Evolutionary conservation across 805 yeast species (phyloP).

Genomic region (Myxozyma melibiosi): DNA sequence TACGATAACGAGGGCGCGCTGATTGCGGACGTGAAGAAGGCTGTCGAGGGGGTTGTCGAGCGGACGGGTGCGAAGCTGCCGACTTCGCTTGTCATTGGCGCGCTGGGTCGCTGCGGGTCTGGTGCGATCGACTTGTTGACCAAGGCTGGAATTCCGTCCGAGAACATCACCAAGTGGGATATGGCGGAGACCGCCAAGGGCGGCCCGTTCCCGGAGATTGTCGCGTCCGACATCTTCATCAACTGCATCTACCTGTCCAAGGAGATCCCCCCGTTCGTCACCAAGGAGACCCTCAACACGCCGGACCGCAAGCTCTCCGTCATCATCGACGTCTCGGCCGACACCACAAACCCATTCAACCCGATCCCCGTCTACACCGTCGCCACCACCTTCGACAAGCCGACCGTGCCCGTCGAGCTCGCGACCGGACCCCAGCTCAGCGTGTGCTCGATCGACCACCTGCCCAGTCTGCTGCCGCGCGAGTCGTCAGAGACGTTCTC

Average conservation of each 20-base stretch:
- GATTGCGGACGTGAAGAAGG: slow-evolving; percentile 64
- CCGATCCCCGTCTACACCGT: slow-evolving; percentile 92
- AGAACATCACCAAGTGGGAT: slow-evolving; percentile 89
- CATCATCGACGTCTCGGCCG: slow-evolving; percentile 97
- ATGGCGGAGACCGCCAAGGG: slow-evolving; percentile 95
- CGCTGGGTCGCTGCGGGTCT: slow-evolving; percentile 97
- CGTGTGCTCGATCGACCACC: slow-evolving; percentile 93
- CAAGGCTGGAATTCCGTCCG: slow-evolving; percentile 85
- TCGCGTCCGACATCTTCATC: slow-evolving; percentile 82
- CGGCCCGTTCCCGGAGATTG: slow-evolving; percentile 95
- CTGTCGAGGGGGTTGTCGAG: slow-evolving; percentile 37
- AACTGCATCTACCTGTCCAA: slow-evolving; percentile 93
- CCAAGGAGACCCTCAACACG: slow-evolving; percentile 64
- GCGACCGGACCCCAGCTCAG: slow-evolving; percentile 75
- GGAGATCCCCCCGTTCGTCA: slow-evolving; percentile 91
- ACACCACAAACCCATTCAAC: slow-evolving; percentile 97
- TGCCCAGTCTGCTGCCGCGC: slow-evolving; percentile 94
- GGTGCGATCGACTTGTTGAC: slow-evolving; percentile 88
- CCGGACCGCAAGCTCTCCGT: slow-evolving; percentile 78
- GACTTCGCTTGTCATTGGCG: slow-evolving; percentile 85
- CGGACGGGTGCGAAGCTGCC: slow-evolving; percentile 60
- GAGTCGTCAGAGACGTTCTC: slow-evolving; percentile 94
- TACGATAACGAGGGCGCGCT: slow-evolving; percentile 78
- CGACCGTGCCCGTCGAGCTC: slow-evolving; percentile 83
- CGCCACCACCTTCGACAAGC: slow-evolving; percentile 88